A percentile compares a stretch with the other conserved stretches of the same genome.
These are phyloP conservation scores for Xylaria bambusicola DNA, from an alignment of 495 filamentous ascomycete species.

Conservation along the genomic window DNA sequence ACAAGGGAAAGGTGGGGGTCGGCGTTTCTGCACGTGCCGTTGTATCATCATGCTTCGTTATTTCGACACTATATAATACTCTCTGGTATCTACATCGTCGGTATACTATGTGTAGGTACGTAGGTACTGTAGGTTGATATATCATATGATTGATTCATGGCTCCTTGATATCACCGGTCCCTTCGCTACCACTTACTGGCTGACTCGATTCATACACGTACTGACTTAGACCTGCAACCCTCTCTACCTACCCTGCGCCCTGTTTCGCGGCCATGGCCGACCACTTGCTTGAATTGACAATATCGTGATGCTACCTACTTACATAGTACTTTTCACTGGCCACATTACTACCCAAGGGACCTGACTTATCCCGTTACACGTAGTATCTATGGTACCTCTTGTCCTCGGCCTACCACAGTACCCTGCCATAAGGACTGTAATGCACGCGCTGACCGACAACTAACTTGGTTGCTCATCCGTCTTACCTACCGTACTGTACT, in stretches of 20 bases:
- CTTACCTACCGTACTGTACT: neutral
- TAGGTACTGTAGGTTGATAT: neutral
- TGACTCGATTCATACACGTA: too few species aligned
- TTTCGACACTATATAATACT: too few species aligned
- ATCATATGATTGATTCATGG: neutral
- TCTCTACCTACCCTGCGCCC: neutral
- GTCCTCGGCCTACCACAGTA: too few species aligned
- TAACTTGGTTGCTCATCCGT: neutral
- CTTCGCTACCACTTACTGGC: too few species aligned
- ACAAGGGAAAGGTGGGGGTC: neutral
- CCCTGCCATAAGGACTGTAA: neutral
- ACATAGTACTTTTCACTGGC: too few species aligned
- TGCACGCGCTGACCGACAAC: constrained; percentile 1
- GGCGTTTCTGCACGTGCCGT: too few species aligned
- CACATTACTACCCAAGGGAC: neutral
- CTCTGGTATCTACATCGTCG: too few species aligned
- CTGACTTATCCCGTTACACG: neutral
- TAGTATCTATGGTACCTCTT: neutral
- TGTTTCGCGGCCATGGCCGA: constrained; percentile 5
- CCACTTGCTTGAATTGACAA: neutral
- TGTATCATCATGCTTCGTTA: too few species aligned
- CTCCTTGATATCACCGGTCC: too few species aligned
- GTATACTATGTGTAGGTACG: too few species aligned
- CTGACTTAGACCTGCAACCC: too few species aligned
- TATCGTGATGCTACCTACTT: neutral